These are phyloP conservation scores for Linanthus parryae DNA, from an alignment of 148 eudicot species.

Conservation along the genomic window DNA sequence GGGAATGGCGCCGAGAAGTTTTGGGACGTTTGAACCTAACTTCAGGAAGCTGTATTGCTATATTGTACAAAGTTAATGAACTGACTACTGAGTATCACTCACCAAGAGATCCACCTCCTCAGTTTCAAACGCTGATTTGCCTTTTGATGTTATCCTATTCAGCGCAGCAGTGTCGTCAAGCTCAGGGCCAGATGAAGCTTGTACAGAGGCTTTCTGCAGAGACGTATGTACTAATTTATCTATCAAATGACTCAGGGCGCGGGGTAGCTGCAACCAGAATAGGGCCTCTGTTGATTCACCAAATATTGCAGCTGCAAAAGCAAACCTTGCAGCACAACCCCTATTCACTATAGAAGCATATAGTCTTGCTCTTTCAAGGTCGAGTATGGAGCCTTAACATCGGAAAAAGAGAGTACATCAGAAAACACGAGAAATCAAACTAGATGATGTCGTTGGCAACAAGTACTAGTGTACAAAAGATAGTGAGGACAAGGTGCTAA, in stretches of 20 bases:
- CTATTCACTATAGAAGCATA: constrained; percentile 67
- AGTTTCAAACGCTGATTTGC: constrained; percentile 52
- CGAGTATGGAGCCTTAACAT: constrained; percentile 79
- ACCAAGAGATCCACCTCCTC: constrained; percentile 57
- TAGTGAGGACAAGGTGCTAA: constrained; percentile 20
- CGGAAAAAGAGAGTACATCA: constrained; percentile 8
- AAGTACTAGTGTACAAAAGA: constrained; percentile 7
- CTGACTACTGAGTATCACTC: too few species aligned
- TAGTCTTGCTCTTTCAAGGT: constrained; percentile 79
- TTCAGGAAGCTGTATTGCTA: too few species aligned
- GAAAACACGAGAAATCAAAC: constrained; percentile 3
- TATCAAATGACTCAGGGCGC: constrained; percentile 71
- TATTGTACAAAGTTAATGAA: too few species aligned
- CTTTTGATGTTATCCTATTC: constrained; percentile 71
- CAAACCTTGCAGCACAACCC: constrained; percentile 71
- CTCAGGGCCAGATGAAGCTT: constrained; percentile 35
- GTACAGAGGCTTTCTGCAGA: constrained; percentile 39
- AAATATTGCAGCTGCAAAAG: constrained; percentile 94
- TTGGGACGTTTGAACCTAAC: too few species aligned
- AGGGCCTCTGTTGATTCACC: constrained; percentile 92
- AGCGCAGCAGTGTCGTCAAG: constrained; percentile 69
- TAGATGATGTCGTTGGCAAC: constrained; percentile 1
- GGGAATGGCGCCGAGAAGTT: too few species aligned
- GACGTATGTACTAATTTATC: constrained; percentile 59
- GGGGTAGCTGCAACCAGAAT: constrained; percentile 93